Evolutionary conservation across 768 basidiomycete genomes (phyloP).

Genomic region (Boletus rufocinnamomeus): DNA sequence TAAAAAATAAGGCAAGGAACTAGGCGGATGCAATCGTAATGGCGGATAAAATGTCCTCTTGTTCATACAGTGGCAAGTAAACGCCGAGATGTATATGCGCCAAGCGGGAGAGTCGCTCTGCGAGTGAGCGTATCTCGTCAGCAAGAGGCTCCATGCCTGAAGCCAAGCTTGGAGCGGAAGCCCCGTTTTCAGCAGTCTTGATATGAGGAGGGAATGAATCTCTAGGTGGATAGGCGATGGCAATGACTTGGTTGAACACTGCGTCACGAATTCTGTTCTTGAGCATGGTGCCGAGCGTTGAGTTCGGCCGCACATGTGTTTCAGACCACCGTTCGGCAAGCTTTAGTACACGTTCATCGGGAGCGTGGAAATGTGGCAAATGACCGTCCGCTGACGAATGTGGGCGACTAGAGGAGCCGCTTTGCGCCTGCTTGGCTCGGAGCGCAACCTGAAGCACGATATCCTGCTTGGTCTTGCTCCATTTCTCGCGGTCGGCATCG

Average conservation of each 20-base stretch:
- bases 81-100: conserved; percentile 74
- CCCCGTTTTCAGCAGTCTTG: conserved; percentile 28
- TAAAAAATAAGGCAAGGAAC: conserved; percentile 22
- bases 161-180: conserved; percentile 26
- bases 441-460: conserved; percentile 76
- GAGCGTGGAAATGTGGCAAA: conserved; percentile 32
- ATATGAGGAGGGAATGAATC: conserved; percentile 36
- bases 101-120: conserved; percentile 71
- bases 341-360: conserved; percentile 54
- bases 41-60: conserved; percentile 44
- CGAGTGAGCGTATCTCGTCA: conserved; percentile 65
- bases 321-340: conserved; percentile 75
- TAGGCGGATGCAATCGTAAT: conserved; percentile 22
- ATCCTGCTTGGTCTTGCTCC: conserved; percentile 59
- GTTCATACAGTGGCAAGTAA: conserved; percentile 77
- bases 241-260: conserved; percentile 61
- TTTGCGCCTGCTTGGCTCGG: conserved; percentile 54
- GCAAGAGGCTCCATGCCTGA: conserved; percentile 73
- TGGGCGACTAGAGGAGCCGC: conserved; percentile 27
- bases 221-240: conserved; percentile 50
- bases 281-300: conserved; percentile 60
- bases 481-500: conserved; percentile 49
- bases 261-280: conserved; percentile 63
- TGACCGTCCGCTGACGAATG: conserved; percentile 31
- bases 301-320: conserved; percentile 60